These are phyloP conservation scores for Fusarium metavorans DNA, from an alignment of 2,329 filamentous ascomycete genomes.

Conservation along the genomic window DNA sequence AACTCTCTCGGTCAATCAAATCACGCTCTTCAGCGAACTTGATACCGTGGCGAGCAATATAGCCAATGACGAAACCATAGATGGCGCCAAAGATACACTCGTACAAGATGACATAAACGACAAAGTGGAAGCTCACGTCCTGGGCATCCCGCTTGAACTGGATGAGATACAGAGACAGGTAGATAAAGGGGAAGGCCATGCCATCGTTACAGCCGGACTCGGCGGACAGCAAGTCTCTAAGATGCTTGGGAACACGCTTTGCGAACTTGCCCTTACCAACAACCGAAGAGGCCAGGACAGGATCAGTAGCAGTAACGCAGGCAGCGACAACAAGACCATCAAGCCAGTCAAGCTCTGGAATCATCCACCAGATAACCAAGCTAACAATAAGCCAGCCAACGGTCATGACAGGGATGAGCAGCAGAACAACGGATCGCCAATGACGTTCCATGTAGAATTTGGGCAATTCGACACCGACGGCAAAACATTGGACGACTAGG, in stretches of 20 bases:
- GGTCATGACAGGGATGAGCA: slow-evolving; percentile 96
- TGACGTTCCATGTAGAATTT: slow-evolving; percentile 98
- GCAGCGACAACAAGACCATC: slow-evolving; percentile 89
- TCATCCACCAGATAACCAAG: slow-evolving; percentile 94
- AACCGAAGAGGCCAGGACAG: slow-evolving; percentile 95
- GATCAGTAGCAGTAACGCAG: slow-evolving; percentile 97
- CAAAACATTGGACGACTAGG: slow-evolving; percentile 92
- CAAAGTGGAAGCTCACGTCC: slow-evolving; percentile 84
- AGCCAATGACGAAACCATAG: slow-evolving; percentile 89
- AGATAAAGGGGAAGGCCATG: slow-evolving; percentile 99
- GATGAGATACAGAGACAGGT: slow-evolving; percentile 90
- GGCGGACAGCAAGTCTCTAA: slow-evolving; percentile 92
- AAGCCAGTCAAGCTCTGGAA: slow-evolving; percentile 83
- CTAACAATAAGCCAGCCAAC: slow-evolving; percentile 95
- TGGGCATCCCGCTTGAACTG: slow-evolving; percentile 78
- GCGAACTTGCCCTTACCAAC: slow-evolving; percentile 99
- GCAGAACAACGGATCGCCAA: slow-evolving; percentile 90
- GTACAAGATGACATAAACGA: slow-evolving; percentile 91
- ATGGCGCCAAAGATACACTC: slow-evolving; percentile 94
- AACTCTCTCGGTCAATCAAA: slow-evolving; percentile 94
- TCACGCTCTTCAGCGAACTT: slow-evolving; percentile 86
- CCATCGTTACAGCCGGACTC: slow-evolving; percentile 99
- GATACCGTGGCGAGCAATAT: slow-evolving; percentile 90
- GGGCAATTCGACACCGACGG: slow-evolving; percentile 89
- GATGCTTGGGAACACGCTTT: slow-evolving; percentile 95